These are phyloP conservation scores for Trifolium repens DNA, from an alignment of 306 rosid genomes.

Conservation along the genomic window DNA sequence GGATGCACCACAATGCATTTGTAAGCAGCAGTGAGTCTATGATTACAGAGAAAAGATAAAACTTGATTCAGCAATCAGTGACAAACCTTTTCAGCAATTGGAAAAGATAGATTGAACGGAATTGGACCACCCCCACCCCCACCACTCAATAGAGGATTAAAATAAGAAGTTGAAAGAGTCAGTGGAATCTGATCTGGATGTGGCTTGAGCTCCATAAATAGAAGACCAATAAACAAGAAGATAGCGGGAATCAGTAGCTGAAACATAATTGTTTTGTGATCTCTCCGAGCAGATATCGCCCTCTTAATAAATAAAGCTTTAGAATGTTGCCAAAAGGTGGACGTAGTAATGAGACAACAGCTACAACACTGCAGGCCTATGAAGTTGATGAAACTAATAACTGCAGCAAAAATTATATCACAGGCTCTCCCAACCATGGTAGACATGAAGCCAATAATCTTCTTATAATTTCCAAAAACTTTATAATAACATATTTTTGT, in stretches of 20 bases:
- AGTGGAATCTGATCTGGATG: slow-evolving; percentile 90
- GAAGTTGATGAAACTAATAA: slow-evolving; percentile 65
- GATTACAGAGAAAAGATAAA: slow-evolving; percentile 11
- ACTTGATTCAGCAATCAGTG: slow-evolving; percentile 40
- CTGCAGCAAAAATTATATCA: slow-evolving; percentile 57
- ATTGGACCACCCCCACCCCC: slow-evolving; percentile 98
- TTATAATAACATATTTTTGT: slow-evolving; percentile 48
- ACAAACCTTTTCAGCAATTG: slow-evolving; percentile 85
- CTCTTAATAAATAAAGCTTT: slow-evolving; percentile 85
- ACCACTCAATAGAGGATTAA: slow-evolving; percentile 85
- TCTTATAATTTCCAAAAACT: slow-evolving; percentile 58
- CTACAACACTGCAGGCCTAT: slow-evolving; percentile 63
- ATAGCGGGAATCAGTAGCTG: slow-evolving; percentile 92
- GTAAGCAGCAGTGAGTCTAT: slow-evolving; percentile 22
- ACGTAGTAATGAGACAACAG: slow-evolving; percentile 75
- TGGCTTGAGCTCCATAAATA: slow-evolving; percentile 91
- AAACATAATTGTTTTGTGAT: slow-evolving; percentile 82
- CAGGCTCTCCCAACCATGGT: slow-evolving; percentile 65
- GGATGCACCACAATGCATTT: slow-evolving; percentile 28
- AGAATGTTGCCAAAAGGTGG: slow-evolving; percentile 86
- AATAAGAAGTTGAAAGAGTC: slow-evolving; percentile 82
- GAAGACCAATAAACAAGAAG: slow-evolving; percentile 86
- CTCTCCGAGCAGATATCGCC: slow-evolving; percentile 93
- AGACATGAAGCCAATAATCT: slow-evolving; percentile 61
- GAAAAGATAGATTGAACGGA: slow-evolving; percentile 78